Evolutionary conservation across 495 filamentous ascomycete genomes (phyloP), one percentile per base, ranked within the genome.

Genomic region (Annulohypoxylon maeteangense): DNA sequence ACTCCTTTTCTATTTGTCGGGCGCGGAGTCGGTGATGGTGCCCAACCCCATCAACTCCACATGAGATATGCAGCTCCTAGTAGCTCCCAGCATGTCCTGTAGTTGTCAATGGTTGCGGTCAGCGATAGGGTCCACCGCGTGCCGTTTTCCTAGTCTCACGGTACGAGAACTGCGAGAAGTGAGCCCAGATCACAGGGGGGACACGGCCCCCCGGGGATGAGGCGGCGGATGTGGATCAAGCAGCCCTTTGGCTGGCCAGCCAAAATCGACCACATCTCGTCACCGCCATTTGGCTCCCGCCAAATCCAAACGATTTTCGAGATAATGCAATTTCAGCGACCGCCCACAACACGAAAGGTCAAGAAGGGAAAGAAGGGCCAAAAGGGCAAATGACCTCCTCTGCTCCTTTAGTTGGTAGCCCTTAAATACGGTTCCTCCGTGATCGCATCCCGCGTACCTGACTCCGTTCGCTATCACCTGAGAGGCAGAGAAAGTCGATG

Each of bases 41-140:
- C 75, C 75, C 75, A 78, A 78, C 66, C 67, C 74, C 74, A 75
- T 72, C 57, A 59, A 53, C 70, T 78, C 75, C 75, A 78, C 75
- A 59, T 31, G n/a, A 14, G 34, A 67, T 65, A 70, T 76, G 75
- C 75, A 68, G 70, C 68, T 32, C 42, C n/a, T n/a, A n/a, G n/a
- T n/a, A n/a, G n/a, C n/a, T n/a, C n/a, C n/a, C n/a, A n/a, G n/a
- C n/a, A n/a, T n/a, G n/a, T n/a, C n/a, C 75, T 78, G 70, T 63
- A 4, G 62, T 61, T 70, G 57, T 76, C 36, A 78, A 74, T 78
- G 75, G 75, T 51, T 29, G 64, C 32, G 48, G 67, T 38, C 32
- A 56, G 31, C 42, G 38, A 44, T 63, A 62, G 54, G 63, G 48
- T 72, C 75, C 75, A 78, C 75, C 45, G 29, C 23, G 58, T 29